Evolutionary conservation across 2,329 filamentous ascomycete genomes (phyloP).

Genomic region (Chalaropsis ovoidea): DNA sequence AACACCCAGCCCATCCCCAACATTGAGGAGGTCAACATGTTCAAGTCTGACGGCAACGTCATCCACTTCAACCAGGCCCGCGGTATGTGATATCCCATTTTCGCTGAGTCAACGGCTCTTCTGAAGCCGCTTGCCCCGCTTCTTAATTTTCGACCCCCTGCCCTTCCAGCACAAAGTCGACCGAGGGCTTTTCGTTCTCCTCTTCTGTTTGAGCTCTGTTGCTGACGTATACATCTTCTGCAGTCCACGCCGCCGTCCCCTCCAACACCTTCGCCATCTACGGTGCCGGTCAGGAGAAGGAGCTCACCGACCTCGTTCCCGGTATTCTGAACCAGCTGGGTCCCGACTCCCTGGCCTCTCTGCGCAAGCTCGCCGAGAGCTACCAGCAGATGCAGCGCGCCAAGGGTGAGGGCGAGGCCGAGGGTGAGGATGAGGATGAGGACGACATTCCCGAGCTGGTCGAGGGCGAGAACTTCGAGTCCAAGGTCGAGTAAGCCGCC

Average conservation of each 20-base stretch:
- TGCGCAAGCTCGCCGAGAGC: slow-evolving; percentile 97
- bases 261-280: slow-evolving; percentile 99
- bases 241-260: slow-evolving; percentile 93
- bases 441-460: slow-evolving; percentile 97
- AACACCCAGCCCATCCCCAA: slow-evolving; percentile 99
- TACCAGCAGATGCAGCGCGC: slow-evolving; percentile 99
- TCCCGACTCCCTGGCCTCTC: slow-evolving; percentile 91
- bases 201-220: not conserved
- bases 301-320: slow-evolving; percentile 97
- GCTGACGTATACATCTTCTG: slow-evolving; percentile 2
- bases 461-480: slow-evolving; percentile 95
- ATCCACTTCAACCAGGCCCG: slow-evolving; percentile 98
- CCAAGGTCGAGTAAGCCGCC: slow-evolving; percentile 73
- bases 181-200: not conserved
- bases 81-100: slow-evolving; percentile 50
- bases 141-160: slow-evolving; percentile 6
- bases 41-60: slow-evolving; percentile 99
- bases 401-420: slow-evolving; percentile 67
- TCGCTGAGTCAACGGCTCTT: not conserved
- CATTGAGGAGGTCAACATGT: slow-evolving; percentile 99
- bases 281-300: slow-evolving; percentile 97
- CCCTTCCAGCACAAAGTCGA: too few relatives aligned
- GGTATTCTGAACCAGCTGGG: slow-evolving; percentile 99
- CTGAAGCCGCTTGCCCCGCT: slow-evolving; percentile 13
- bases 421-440: slow-evolving; percentile 84